Evolutionary conservation across 331 rosid species (phyloP).

Genomic region (Quercus lobata): DNA sequence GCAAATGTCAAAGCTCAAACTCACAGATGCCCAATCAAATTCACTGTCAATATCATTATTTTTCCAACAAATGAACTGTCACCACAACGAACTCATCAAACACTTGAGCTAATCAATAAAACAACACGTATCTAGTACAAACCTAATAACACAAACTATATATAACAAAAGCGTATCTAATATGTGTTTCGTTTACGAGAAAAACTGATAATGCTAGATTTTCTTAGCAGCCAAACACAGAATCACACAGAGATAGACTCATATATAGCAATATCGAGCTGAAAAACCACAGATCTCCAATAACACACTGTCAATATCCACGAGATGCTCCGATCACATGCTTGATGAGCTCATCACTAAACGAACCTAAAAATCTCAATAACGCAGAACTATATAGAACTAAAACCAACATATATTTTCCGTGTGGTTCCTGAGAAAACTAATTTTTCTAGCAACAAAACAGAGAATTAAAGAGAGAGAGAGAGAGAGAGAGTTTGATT

Average conservation of each 20-base stretch:
- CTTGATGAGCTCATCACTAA: neutral
- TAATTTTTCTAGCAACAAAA: neutral
- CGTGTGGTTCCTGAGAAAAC: neutral
- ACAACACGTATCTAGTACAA: neutral
- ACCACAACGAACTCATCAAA: too few species aligned
- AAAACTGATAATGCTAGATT: too few species aligned
- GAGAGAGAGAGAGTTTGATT: neutral
- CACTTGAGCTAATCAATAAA: neutral
- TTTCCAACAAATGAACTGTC: too few species aligned
- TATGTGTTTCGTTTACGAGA: too few species aligned
- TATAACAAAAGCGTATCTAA: too few species aligned
- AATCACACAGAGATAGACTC: neutral
- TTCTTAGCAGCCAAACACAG: neutral
- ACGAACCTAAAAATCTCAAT: neutral
- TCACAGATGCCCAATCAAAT: too few species aligned
- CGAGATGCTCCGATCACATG: too few species aligned
- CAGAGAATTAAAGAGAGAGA: neutral
- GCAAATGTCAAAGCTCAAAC: too few species aligned
- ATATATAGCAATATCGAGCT: neutral
- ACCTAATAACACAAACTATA: too few species aligned
- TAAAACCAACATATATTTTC: neutral
- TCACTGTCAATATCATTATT: too few species aligned
- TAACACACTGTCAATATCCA: neutral
- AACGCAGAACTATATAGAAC: neutral
- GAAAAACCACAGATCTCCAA: constrained; percentile 19